A percentile compares a stretch with the other conserved stretches of the same genome.
Evolutionary conservation across 2,329 filamentous ascomycete genomes (phyloP).

Genomic region (Colletotrichum trifolii): DNA sequence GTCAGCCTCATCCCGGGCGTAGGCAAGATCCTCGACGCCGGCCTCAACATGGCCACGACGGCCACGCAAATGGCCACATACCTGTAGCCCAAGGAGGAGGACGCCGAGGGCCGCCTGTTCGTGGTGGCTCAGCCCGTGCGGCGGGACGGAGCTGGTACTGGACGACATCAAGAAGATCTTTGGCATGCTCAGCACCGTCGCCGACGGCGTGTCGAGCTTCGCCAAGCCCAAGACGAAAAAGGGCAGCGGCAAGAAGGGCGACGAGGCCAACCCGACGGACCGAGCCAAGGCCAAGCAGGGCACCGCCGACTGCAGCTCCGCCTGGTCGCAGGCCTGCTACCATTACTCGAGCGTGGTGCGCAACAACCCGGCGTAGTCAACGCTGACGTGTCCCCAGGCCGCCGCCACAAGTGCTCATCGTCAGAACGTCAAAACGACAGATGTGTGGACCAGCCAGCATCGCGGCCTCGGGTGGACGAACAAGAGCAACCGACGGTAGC

Average conservation of each 20-base stretch:
- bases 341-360: constrained; percentile 40
- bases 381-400: constrained; percentile 27
- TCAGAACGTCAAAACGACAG: constrained; percentile 5
- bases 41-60: constrained; percentile 4
- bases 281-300: constrained; percentile 6
- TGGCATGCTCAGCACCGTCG: constrained; percentile 6
- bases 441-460: neutral
- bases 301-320: constrained; percentile 16
- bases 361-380: constrained; percentile 26
- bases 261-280: constrained; percentile 21
- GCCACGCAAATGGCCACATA: constrained; percentile 5
- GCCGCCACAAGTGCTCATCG: constrained; percentile 21
- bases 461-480: neutral
- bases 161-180: constrained; percentile 23
- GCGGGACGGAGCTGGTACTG: constrained; percentile 16
- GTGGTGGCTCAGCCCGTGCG: constrained; percentile 23
- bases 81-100: neutral
- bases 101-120: constrained; percentile 7
- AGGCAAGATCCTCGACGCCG: constrained; percentile 12
- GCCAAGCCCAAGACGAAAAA: constrained; percentile 9
- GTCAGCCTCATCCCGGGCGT: neutral
- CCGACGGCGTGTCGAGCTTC: constrained; percentile 22
- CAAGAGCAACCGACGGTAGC: neutral
- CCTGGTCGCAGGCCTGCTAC: constrained; percentile 40
- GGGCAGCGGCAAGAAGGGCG: constrained; percentile 25